Evolutionary conservation across 2,329 filamentous ascomycete species (phyloP).

Genomic region (Penicillium sp.): DNA sequence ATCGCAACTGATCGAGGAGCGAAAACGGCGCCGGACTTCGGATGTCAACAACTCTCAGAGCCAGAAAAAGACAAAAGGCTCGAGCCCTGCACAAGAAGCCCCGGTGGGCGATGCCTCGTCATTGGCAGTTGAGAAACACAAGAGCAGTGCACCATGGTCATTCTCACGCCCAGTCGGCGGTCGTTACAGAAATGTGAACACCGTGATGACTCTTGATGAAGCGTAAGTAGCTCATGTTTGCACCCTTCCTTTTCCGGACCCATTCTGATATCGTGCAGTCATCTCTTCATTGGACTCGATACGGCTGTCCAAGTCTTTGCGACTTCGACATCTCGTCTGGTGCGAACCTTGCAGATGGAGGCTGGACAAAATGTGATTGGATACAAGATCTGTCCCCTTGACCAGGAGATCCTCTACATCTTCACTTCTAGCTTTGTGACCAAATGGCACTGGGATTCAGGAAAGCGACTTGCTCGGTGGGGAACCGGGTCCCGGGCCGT

Average conservation of each 20-base stretch:
- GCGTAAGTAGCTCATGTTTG: slow-evolving; percentile 41
- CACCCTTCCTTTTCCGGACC: neutral
- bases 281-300: slow-evolving; percentile 73
- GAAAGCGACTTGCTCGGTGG: slow-evolving; percentile 47
- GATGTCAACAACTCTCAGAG: slow-evolving; percentile 13
- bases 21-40: slow-evolving; percentile 35
- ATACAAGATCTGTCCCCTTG: slow-evolving; percentile 53
- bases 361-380: slow-evolving; percentile 50
- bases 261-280: slow-evolving; percentile 47
- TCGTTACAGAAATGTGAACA: slow-evolving; percentile 57
- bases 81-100: slow-evolving; percentile 27
- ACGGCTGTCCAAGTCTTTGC: slow-evolving; percentile 80
- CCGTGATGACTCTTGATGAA: slow-evolving; percentile 60
- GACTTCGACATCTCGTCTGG: slow-evolving; percentile 74
- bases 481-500: slow-evolving; percentile 40
- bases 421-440: slow-evolving; percentile 55
- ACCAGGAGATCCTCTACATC: slow-evolving; percentile 56
- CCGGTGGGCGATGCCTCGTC: slow-evolving; percentile 4
- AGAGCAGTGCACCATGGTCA: slow-evolving; percentile 39
- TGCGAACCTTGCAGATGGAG: slow-evolving; percentile 67
- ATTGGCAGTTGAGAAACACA: slow-evolving; percentile 17
- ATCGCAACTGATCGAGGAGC: slow-evolving; percentile 24
- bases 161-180: slow-evolving; percentile 56
- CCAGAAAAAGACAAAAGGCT: slow-evolving; percentile 27
- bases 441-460: slow-evolving; percentile 61